A percentile compares a stretch with the other conserved stretches of the same genome.
Evolutionary conservation across 306 rosid species (phyloP).

Genomic region (Cyclanthera cordifolia): DNA sequence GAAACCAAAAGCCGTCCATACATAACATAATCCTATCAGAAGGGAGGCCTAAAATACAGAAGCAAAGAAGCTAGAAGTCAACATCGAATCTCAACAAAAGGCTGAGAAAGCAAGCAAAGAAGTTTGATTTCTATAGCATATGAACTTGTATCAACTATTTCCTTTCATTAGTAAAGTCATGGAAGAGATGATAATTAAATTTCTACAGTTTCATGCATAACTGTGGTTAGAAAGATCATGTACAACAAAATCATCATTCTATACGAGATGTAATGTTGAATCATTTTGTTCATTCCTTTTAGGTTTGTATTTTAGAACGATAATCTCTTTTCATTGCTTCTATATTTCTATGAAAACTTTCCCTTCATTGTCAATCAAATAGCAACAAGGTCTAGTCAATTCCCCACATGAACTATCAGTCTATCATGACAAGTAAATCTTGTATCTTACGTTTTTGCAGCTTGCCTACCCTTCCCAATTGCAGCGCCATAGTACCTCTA

Average conservation of each 20-base stretch:
- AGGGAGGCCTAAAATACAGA: too few relatives aligned
- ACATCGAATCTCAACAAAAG: too few relatives aligned
- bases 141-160: background rate
- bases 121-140: background rate
- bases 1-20: too few relatives aligned
- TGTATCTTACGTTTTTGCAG: slow-evolving; percentile 83
- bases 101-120: too few relatives aligned
- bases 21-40: too few relatives aligned
- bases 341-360: background rate
- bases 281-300: too few relatives aligned
- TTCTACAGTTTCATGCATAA: background rate
- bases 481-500: slow-evolving; percentile 97
- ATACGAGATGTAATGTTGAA: too few relatives aligned
- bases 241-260: background rate
- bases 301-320: too few relatives aligned
- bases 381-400: background rate
- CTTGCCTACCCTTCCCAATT: slow-evolving; percentile 95
- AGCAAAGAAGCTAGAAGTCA: too few relatives aligned
- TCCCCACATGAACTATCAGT: background rate
- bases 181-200: background rate
- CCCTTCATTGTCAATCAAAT: background rate
- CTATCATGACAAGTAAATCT: background rate
- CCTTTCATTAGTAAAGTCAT: background rate
- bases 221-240: background rate
- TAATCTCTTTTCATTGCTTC: background rate